Evolutionary conservation across 1,284 basidiomycete species (phyloP).

Genomic region (Ustilago shanxiensis): DNA sequence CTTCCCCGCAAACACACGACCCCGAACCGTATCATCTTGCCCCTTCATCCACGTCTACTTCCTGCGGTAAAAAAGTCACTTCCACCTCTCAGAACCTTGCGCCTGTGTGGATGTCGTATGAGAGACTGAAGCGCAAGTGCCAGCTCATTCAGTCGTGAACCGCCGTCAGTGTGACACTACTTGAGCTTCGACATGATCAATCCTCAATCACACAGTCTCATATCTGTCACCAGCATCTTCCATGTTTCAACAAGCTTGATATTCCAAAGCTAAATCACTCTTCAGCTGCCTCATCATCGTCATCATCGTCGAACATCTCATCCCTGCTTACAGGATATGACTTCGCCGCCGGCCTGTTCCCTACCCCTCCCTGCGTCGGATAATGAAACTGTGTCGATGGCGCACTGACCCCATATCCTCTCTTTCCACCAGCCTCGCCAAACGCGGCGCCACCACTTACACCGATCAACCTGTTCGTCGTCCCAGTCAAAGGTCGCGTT

Average conservation of each 20-base stretch:
- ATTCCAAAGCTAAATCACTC: not conserved
- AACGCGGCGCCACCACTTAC: conserved; percentile 15
- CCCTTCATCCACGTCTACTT: too few species aligned
- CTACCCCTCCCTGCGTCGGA: conserved; percentile 8
- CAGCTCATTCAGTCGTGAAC: too few species aligned
- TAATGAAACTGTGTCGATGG: conserved; percentile 41
- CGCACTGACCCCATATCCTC: conserved; percentile 40
- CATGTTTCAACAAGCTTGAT: not conserved
- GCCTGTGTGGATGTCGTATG: too few species aligned
- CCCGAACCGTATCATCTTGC: too few species aligned
- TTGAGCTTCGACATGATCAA: too few species aligned
- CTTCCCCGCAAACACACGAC: too few species aligned
- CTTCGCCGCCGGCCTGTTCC: conserved; percentile 2
- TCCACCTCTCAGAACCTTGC: too few species aligned
- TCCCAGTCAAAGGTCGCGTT: conserved; percentile 15
- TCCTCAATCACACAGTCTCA: too few species aligned
- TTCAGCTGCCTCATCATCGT: conserved; percentile 16
- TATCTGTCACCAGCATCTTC: not conserved
- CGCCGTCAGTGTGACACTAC: too few species aligned
- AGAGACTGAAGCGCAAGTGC: too few species aligned
- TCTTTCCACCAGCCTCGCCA: conserved; percentile 3
- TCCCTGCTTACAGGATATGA: conserved; percentile 35
- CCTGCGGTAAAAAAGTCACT: too few species aligned
- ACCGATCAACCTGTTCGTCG: conserved; percentile 17
- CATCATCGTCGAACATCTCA: conserved; percentile 27